Base-by-base conservation (phyloP, 23 red algal genomes). In the Gracilaria vermiculophylla region DNA sequence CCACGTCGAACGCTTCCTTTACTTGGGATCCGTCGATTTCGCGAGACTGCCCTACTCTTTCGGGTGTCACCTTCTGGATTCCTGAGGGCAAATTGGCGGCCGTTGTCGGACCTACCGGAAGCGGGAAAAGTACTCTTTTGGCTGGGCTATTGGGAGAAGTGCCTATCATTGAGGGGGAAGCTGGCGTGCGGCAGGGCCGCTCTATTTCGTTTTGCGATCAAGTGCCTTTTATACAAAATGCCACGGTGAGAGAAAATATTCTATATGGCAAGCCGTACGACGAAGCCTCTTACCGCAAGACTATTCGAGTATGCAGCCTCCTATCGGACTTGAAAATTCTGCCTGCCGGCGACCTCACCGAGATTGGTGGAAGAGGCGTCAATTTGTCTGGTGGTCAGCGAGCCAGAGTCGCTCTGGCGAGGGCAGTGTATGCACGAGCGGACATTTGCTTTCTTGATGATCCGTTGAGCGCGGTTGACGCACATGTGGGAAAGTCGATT, bases 381-480 rank as follows among this genome's bases (percentile, higher is more conserved):
- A 94, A 81, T 15, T 62, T 97, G 53, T 85, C 76, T 31, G 95
- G 95, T 0, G 95, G 95, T 24, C 95, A 97, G 48, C 76, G 84
- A 33, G 82, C 91, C 16, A 80, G 95, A 48, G 61, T 93, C 9
- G 74, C 82, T 16, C 70, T 97, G 10, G 95, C 95, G 5, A 65
- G 95, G 27, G 95, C 95, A 0, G 81, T 93, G 16, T 97, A 97
- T 62, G 53, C 89, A 2, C 82, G 88, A 32, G 82, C 95, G 9
- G 95, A 97, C 58, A 83, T 97, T 24, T 88, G 74, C 41, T 23
- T 97, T 21, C 75, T 97, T 24, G 95, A 97, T 53, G 90, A 89
- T 62, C 65, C 88, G 54, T 69, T 97, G 33, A 54, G 62, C 25
- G 95, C 95, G 24, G 95, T 97, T 23, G 95, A 97, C 56, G 95